These are phyloP conservation scores for Phytophthora nicotianae DNA, from an alignment of 352 stramenopile species.

Conservation along the genomic window DNA sequence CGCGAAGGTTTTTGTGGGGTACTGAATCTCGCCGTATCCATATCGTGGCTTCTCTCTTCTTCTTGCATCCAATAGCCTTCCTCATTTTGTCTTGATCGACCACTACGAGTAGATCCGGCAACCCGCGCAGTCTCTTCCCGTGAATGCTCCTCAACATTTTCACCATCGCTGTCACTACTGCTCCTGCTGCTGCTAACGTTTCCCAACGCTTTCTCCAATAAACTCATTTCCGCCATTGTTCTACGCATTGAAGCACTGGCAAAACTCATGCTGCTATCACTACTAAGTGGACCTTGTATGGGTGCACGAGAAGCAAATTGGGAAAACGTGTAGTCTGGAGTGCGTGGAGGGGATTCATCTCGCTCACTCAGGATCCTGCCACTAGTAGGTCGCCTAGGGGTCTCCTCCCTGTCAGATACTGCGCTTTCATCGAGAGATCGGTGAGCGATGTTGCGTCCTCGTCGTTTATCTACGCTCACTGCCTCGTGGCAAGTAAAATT, in stretches of 20 bases:
- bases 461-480: background rate
- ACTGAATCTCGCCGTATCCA: constrained; percentile 4
- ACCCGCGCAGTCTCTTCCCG: constrained; percentile 9
- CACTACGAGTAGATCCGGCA: constrained; percentile 3
- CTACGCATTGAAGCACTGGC: constrained; percentile 46
- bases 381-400: constrained; percentile 7
- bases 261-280: constrained; percentile 52
- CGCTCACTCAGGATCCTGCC: constrained; percentile 1
- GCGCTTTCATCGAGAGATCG: constrained; percentile 13
- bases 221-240: constrained; percentile 67
- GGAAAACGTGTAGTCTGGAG: constrained; percentile 12
- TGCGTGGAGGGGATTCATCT: constrained; percentile 8
- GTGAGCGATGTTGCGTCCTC: background rate
- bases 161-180: constrained; percentile 27
- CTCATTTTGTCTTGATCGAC: background rate
- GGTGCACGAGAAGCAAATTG: constrained; percentile 7
- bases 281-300: constrained; percentile 23
- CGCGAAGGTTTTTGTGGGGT: constrained; percentile 4
- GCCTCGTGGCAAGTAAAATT: constrained; percentile 7
- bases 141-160: constrained; percentile 4
- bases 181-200: constrained; percentile 71
- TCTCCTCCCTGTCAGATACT: constrained; percentile 12
- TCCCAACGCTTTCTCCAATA: constrained; percentile 68
- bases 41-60: constrained; percentile 8
- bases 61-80: background rate